Evolutionary conservation across 129 eudicot species (phyloP), one percentile per base, ranked within the genome.

Genomic region (Artemisia annua): DNA sequence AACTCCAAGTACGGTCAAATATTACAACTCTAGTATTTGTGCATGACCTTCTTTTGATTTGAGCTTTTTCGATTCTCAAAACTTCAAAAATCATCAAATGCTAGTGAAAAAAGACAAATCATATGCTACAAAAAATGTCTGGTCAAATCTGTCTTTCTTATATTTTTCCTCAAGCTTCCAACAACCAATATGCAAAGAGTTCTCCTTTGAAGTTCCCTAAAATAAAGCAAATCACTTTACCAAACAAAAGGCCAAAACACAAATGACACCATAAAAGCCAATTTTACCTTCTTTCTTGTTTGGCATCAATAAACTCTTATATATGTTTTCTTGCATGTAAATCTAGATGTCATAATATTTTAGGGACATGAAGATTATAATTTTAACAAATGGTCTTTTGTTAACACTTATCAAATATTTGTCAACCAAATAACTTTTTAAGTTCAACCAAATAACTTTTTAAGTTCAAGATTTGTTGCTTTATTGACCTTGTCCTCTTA

Each of bases 191-290:
- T 74, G 54, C 72, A 54, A 79, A 65, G 72, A 52, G 72, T 66
- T 66, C 13, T 63, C 50, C 59, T 71, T 67, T 79, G 69, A 75
- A 75, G 69, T 79, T 75, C 79, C 79, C 81, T 70, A 79, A 83
- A 75, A 63, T 62, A 67, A 63, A 73, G 75, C 63, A 55, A 84
- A 51, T 55, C 79, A 43, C 64, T 48, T 67, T 71, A 84, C 43
- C 63, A 70, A 76, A 74, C 67, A 72, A 75, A 56, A 65, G 62
- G 68, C 64, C 67, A 43, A 81, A 78, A 58, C 75, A 84, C 88
- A 84, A 72, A 48, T 74, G 89, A 68, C 86, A 85, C 77, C 79
- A 73, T 58, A 81, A 85, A 81, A 81, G 85, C 83, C 89, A 74
- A 78, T 69, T 69, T 71, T 81, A 70, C 75, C 60, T 71, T 73